Evolutionary conservation across 2,329 filamentous ascomycete species (phyloP), one percentile per base, ranked within the genome.

Genomic region (Akanthomyces dipterigenus): DNA sequence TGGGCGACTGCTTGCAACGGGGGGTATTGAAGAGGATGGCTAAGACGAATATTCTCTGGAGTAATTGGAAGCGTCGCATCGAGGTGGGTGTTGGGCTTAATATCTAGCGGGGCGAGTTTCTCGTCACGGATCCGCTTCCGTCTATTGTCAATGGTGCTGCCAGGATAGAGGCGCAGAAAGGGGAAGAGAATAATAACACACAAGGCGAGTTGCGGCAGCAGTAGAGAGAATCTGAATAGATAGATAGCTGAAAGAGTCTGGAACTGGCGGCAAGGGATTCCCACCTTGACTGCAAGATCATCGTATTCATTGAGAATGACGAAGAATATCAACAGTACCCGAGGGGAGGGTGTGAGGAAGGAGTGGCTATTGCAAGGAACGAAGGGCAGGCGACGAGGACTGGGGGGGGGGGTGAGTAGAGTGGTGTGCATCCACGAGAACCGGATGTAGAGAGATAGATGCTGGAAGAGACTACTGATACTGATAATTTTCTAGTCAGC

Each of bases 41-140:
- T 49, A 49, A 57, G 55, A 49, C 55, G 40, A 45, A 31, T 42
- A 36, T 4, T n/a, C 31, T 43, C 38, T 55, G 24, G 53, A 38
- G 20, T 20, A 36, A 36, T 56, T 56, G 40, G 28, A 56, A 56
- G 54, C 51, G 53, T 57, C 28, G 43, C 38, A 57, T 57, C 20
- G 9, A 36, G 28, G 55, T 48, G 55, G 55, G 18, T 55, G 42
- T 57, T 57, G 55, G 55, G 45, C 34, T 34, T 58, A 24, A 45
- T 58, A 50, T 49, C 45, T 58, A 22, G 55, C 55, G 55, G 55
- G 55, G 55, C 55, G 18, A 48, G 40, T 22, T 50, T 50, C 34
- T 58, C 45, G 50, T 58, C 45, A 58, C 45, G 36, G 55, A 42
- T 58, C 55, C 55, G 55, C 55, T 58, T 58, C 55, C 55, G 55